Evolutionary conservation across 345 rosid species (phyloP), one percentile per base, ranked within the genome.

Genomic region (Jatropha curcas): DNA sequence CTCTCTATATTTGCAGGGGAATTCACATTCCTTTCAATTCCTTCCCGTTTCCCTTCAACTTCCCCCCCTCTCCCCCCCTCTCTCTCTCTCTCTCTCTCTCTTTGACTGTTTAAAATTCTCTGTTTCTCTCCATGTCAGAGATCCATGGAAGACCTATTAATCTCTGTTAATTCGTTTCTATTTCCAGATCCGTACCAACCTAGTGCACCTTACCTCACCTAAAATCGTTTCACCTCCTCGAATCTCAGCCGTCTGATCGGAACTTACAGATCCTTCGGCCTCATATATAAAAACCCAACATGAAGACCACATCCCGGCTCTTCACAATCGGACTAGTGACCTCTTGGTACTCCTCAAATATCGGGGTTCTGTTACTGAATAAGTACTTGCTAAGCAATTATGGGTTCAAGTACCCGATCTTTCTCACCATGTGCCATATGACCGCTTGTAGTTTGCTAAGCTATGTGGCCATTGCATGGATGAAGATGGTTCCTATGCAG

Each of bases 351-450:
- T 84, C 97, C 24, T 90, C 98, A 4, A 96, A 96, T 88, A 96
- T 96, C 71, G 98, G 99, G 33, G 99, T 96, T 0, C 74, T 96
- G 80, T 72, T 96, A 64, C 84, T 96, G 34, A 96, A 96, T 90
- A 96, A 96, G 86, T 96, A 93, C 79, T 79, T 93, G 73, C 83
- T 96, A 5, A 90, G 95, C 85, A 93, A 93, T 76, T 96, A 93
- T 31, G 99, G 98, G 5, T 96, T 96, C 91, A 96, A 87, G 86
- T 96, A 93, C 77, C 99, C 99, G 73, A 96, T 96, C 84, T 96
- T 96, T 78, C 84, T 96, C 70, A 93, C 99, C 71, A 93, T 96
- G 98, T 96, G 99, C 69, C 99, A 96, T 87, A 96, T 96, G 99
- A 96, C 97, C 13, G 98, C 99, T 50, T 96, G 99, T 68, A 90